phyloP scores from a whole-genome alignment of 2,329 filamentous ascomycete species.

The Trichoderma hamatum region DNA sequence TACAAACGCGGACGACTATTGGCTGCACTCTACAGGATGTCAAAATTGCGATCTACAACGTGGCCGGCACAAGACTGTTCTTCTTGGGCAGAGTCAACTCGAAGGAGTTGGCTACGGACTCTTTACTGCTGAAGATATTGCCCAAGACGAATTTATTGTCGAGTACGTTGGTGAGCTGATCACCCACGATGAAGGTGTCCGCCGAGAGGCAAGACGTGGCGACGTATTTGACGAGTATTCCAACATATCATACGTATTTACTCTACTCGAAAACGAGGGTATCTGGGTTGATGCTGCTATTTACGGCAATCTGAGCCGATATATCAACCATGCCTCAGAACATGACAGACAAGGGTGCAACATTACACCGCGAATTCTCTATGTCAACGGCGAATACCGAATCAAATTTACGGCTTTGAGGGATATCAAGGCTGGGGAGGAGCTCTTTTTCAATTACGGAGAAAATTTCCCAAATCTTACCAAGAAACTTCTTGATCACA shows the following conservation, averaged over 20 bases:
- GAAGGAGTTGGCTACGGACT: slow-evolving; percentile 73
- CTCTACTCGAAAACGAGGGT: slow-evolving; percentile 60
- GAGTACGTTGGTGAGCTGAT: slow-evolving; percentile 83
- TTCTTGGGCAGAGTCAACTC: slow-evolving; percentile 71
- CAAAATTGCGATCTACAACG: slow-evolving; percentile 74
- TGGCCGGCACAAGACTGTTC: slow-evolving; percentile 64
- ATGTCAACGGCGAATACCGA: slow-evolving; percentile 75
- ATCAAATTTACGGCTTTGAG: slow-evolving; percentile 73
- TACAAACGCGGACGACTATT: slow-evolving; percentile 62
- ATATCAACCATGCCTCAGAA: slow-evolving; percentile 75
- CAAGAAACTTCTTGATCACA: slow-evolving; percentile 46
- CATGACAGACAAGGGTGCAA: slow-evolving; percentile 59
- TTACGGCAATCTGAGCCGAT: slow-evolving; percentile 79
- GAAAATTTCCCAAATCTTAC: slow-evolving; percentile 66
- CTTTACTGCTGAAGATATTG: slow-evolving; percentile 69
- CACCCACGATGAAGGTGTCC: slow-evolving; percentile 68
- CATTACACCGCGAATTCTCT: slow-evolving; percentile 65
- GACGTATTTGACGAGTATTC: slow-evolving; percentile 63
- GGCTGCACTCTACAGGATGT: slow-evolving; percentile 62
- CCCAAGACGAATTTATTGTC: slow-evolving; percentile 71
- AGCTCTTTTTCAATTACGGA: slow-evolving; percentile 82
- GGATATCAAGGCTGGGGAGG: slow-evolving; percentile 71
- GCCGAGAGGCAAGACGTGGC: slow-evolving; percentile 64
- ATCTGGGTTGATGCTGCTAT: slow-evolving; percentile 75
- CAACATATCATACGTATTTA: slow-evolving; percentile 67